These are phyloP conservation scores for Melaleuca alternifolia DNA, from an alignment of 345 rosid genomes.

Conservation along the genomic window DNA sequence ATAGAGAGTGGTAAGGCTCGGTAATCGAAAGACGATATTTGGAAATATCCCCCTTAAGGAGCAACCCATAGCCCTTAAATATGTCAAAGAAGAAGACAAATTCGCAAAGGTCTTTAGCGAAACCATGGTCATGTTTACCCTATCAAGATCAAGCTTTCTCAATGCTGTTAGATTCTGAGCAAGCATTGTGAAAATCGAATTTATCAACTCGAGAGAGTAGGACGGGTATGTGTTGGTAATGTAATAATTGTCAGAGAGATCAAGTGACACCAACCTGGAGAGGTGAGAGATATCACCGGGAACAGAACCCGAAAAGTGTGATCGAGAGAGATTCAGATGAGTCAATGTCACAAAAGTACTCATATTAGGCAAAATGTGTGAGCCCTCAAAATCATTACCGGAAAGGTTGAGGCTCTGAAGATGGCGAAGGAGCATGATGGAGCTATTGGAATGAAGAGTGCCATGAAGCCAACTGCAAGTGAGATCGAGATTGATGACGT, in stretches of 20 bases:
- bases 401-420: neutral
- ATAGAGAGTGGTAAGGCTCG: no score
- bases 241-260: neutral
- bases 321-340: neutral
- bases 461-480: neutral
- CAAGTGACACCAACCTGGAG: neutral
- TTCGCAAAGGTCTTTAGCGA: neutral
- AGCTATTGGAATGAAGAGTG: neutral
- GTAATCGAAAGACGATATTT: neutral
- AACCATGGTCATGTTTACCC: neutral
- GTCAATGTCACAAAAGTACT: neutral
- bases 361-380: neutral
- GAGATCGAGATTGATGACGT: neutral
- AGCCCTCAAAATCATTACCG: neutral
- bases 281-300: neutral
- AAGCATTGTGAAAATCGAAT: neutral
- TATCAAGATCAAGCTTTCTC: neutral
- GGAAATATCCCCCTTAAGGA: neutral
- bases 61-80: neutral
- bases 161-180: neutral
- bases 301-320: neutral
- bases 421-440: neutral
- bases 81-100: neutral
- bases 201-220: neutral
- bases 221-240: no score